A percentile compares a stretch with the other conserved stretches of the same genome.
Evolutionary conservation across 1,284 basidiomycete species (phyloP).

Genomic region (Grifola frondosa): DNA sequence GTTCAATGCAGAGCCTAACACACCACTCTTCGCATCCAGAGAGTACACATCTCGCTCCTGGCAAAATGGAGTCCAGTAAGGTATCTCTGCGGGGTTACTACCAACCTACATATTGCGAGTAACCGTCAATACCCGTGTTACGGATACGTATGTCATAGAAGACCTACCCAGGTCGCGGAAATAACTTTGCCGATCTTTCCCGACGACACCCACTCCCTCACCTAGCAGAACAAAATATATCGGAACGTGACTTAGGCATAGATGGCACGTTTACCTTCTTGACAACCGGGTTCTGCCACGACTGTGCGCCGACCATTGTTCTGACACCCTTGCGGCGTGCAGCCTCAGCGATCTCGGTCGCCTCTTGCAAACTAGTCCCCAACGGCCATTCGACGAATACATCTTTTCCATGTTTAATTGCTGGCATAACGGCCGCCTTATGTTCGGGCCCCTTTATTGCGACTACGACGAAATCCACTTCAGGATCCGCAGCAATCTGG

Average conservation of each 20-base stretch:
- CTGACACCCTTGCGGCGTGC: slow-evolving; percentile 33
- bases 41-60: too few relatives aligned
- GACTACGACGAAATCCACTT: slow-evolving; percentile 38
- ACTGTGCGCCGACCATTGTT: slow-evolving; percentile 36
- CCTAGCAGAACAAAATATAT: too few relatives aligned
- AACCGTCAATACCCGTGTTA: too few relatives aligned
- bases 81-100: too few relatives aligned
- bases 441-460: slow-evolving; percentile 33
- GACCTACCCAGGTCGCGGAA: too few relatives aligned
- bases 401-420: slow-evolving; percentile 36
- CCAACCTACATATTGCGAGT: too few relatives aligned
- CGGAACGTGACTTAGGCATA: neutral
- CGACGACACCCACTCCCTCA: too few relatives aligned
- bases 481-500: slow-evolving; percentile 24
- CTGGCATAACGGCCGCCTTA: slow-evolving; percentile 28
- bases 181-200: too few relatives aligned
- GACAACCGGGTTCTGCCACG: slow-evolving; percentile 25
- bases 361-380: slow-evolving; percentile 31
- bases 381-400: slow-evolving; percentile 43
- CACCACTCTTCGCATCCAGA: slow-evolving; percentile 8
- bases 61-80: too few relatives aligned
- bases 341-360: slow-evolving; percentile 31
- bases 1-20: slow-evolving; percentile 12
- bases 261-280: slow-evolving; percentile 26
- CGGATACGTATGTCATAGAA: too few relatives aligned